Evolutionary conservation across 768 basidiomycete species (phyloP).

Genomic region (Hysterangium stoloniferum): DNA sequence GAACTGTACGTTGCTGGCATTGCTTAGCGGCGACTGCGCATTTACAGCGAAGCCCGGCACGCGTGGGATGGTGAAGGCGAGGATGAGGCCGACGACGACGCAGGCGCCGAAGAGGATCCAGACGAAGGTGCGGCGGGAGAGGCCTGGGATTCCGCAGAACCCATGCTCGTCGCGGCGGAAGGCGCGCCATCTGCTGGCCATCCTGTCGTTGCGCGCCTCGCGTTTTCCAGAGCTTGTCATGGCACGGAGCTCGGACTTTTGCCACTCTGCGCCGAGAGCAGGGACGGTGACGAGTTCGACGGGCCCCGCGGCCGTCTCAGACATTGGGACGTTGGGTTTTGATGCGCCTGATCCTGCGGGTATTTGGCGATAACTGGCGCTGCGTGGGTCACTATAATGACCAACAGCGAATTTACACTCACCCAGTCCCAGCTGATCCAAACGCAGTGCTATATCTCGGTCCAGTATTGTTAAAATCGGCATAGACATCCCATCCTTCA

Average conservation of each 20-base stretch:
- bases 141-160: slow-evolving; percentile 63
- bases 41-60: slow-evolving; percentile 69
- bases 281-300: slow-evolving; percentile 92
- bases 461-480: slow-evolving; percentile 84
- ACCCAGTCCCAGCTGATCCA: slow-evolving; percentile 42
- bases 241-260: slow-evolving; percentile 61
- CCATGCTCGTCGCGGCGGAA: slow-evolving; percentile 79
- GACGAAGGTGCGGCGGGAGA: slow-evolving; percentile 65
- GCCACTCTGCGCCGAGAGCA: slow-evolving; percentile 88
- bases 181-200: slow-evolving; percentile 43
- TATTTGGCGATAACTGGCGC: slow-evolving; percentile 5
- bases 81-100: slow-evolving; percentile 48
- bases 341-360: slow-evolving; percentile 16
- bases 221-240: slow-evolving; percentile 68
- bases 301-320: slow-evolving; percentile 27
- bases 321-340: slow-evolving; percentile 26
- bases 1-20: slow-evolving; percentile 40
- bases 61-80: slow-evolving; percentile 78
- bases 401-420: slow-evolving; percentile 17
- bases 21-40: slow-evolving; percentile 41
- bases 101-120: slow-evolving; percentile 59
- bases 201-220: slow-evolving; percentile 39
- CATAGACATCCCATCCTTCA: slow-evolving; percentile 70
- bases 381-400: not conserved
- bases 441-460: slow-evolving; percentile 68